These are phyloP conservation scores for Fomitopsis pinicola DNA, from an alignment of 1,284 basidiomycete species.

Conservation along the genomic window DNA sequence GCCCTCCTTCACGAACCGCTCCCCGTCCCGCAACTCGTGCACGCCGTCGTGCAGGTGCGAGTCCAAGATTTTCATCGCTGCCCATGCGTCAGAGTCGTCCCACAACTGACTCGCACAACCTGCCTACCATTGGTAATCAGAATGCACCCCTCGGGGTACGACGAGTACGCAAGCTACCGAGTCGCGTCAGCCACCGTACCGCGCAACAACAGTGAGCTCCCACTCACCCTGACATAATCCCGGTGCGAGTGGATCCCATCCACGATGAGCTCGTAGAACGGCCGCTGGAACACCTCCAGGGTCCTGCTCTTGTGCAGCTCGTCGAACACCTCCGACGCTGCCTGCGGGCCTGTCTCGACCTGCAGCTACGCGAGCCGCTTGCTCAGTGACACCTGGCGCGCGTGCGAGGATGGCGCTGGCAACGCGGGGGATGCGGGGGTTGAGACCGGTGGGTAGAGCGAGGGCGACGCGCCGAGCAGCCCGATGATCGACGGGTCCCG, in stretches of 20 bases:
- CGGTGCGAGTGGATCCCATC: slow-evolving; percentile 91
- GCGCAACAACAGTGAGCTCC: neutral
- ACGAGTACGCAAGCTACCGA: slow-evolving; percentile 73
- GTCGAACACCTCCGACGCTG: slow-evolving; percentile 60
- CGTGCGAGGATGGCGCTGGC: slow-evolving; percentile 15
- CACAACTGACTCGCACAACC: neutral
- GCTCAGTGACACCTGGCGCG: slow-evolving; percentile 17
- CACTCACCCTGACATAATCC: slow-evolving; percentile 75
- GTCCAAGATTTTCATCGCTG: slow-evolving; percentile 85
- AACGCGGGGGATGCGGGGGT: slow-evolving; percentile 22
- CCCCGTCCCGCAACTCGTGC: slow-evolving; percentile 83
- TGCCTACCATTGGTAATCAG: slow-evolving; percentile 80
- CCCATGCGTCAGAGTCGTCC: slow-evolving; percentile 3
- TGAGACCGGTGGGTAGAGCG: slow-evolving; percentile 39
- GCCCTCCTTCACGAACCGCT: slow-evolving; percentile 77
- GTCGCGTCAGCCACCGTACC: neutral
- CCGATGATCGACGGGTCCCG: slow-evolving; percentile 86
- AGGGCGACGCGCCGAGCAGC: slow-evolving; percentile 74
- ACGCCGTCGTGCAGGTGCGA: slow-evolving; percentile 79
- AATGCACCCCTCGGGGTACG: slow-evolving; percentile 81
- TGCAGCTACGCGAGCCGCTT: slow-evolving; percentile 16
- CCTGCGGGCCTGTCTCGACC: slow-evolving; percentile 11
- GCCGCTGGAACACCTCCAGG: slow-evolving; percentile 52
- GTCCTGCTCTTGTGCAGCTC: slow-evolving; percentile 38
- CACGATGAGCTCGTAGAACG: slow-evolving; percentile 87